Conservation (phyloP, 305 asterid species). For the Ilex paraguariensis region DNA sequence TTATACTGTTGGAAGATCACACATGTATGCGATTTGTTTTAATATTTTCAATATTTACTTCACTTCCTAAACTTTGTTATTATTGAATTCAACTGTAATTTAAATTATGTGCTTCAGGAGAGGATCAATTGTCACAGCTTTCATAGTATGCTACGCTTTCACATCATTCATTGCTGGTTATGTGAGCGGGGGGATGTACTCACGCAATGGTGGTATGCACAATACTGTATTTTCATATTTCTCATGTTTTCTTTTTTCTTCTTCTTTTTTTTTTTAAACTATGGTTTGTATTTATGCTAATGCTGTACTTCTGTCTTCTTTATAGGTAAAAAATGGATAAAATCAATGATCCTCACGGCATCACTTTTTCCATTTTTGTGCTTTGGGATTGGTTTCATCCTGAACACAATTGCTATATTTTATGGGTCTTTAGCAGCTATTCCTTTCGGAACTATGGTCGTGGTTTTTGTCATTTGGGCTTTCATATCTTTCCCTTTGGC, state of each 20-base stretch:
- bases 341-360: conserved; percentile 68
- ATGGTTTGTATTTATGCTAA: not conserved
- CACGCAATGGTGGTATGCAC: conserved; percentile 62
- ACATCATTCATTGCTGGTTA: conserved; percentile 80
- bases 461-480: conserved; percentile 62
- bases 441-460: conserved; percentile 62
- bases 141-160: conserved; percentile 64
- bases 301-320: conserved; percentile 13
- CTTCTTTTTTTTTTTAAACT: not conserved
- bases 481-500: conserved; percentile 63
- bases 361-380: conserved; percentile 65
- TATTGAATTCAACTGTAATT: too few relatives aligned
- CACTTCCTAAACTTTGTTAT: too few relatives aligned
- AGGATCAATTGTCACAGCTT: conserved; percentile 70
- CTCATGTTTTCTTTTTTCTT: conserved; percentile 9
- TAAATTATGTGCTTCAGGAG: conserved; percentile 45
- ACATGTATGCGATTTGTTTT: too few relatives aligned
- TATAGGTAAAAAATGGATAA: conserved; percentile 62
- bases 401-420: conserved; percentile 56
- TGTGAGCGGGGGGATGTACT: conserved; percentile 76
- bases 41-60: too few relatives aligned
- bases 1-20: too few relatives aligned
- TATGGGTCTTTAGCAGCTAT: conserved; percentile 65
- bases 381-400: conserved; percentile 50
- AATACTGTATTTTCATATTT: too few relatives aligned